These are phyloP conservation scores for Bacidia rubella DNA, from an alignment of 495 filamentous ascomycete species.

Conservation along the genomic window DNA sequence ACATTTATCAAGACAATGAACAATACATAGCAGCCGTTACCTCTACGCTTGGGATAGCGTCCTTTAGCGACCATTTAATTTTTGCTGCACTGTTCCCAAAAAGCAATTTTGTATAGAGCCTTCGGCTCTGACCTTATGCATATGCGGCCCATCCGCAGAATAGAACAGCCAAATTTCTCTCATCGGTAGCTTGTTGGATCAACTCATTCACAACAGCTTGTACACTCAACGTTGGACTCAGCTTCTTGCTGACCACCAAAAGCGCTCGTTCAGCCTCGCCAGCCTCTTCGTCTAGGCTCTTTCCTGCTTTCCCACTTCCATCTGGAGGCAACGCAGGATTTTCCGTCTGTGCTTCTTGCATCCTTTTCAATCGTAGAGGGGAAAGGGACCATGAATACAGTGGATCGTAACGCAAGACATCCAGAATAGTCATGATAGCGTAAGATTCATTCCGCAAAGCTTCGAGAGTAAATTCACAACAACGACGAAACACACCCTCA, in stretches of 20 bases:
- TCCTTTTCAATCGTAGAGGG: slow-evolving; percentile 67
- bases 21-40: not conserved
- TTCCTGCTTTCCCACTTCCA: slow-evolving; percentile 22
- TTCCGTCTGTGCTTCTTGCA: slow-evolving; percentile 51
- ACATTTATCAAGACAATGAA: not conserved
- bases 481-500: slow-evolving; percentile 88
- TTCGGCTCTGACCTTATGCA: no score
- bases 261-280: slow-evolving; percentile 86
- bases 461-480: slow-evolving; percentile 94
- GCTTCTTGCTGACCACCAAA: slow-evolving; percentile 85
- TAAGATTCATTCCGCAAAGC: slow-evolving; percentile 84
- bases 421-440: slow-evolving; percentile 92
- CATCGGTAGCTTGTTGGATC: slow-evolving; percentile 90
- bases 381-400: slow-evolving; percentile 91
- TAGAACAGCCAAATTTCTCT: slow-evolving; percentile 79
- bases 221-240: slow-evolving; percentile 85
- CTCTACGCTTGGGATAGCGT: no score
- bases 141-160: slow-evolving; percentile 73
- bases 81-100: no score
- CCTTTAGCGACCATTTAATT: no score
- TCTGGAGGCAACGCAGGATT: slow-evolving; percentile 23
- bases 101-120: no score
- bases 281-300: slow-evolving; percentile 52
- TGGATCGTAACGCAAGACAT: slow-evolving; percentile 91
- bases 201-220: slow-evolving; percentile 91